Percentiles rank a stretch among this genome's conserved stretches.
Evolutionary conservation across 768 basidiomycete species (phyloP).

Genomic region (Termitomyces sp.): DNA sequence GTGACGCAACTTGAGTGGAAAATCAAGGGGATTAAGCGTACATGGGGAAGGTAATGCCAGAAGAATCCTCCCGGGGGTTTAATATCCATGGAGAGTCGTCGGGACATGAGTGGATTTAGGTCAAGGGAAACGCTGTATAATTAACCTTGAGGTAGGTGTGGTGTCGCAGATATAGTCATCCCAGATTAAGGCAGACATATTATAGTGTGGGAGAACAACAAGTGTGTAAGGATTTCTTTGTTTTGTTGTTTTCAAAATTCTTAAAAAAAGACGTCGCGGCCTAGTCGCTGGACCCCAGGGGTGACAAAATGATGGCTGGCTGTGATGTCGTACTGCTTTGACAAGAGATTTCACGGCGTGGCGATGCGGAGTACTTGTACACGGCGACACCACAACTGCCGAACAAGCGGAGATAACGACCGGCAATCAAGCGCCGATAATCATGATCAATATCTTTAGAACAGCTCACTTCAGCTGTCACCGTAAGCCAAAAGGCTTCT

Average conservation of each 20-base stretch:
- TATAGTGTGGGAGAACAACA: background rate
- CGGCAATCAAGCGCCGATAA: too few species aligned
- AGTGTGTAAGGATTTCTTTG: background rate
- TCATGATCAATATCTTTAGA: too few species aligned
- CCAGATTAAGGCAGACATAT: background rate
- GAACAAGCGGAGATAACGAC: too few species aligned
- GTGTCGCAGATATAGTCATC: background rate
- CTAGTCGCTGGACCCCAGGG: too few species aligned
- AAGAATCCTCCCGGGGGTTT: background rate
- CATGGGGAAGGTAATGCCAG: background rate
- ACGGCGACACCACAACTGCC: too few species aligned
- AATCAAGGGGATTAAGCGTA: background rate
- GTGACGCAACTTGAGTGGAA: background rate
- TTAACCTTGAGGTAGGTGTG: background rate
- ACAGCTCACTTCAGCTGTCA: too few species aligned
- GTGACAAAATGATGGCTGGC: too few species aligned
- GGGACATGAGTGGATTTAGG: background rate
- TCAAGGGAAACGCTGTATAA: too few species aligned
- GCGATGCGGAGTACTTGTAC: too few species aligned
- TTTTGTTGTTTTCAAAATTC: background rate
- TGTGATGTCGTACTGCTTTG: too few species aligned
- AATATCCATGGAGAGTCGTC: background rate
- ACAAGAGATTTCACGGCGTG: too few species aligned
- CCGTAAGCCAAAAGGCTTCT: conserved; percentile 72
- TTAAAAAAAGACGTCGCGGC: too few species aligned